phyloP scores from a whole-genome alignment of 257 asterid genomes.

The Eustoma russellianum region DNA sequence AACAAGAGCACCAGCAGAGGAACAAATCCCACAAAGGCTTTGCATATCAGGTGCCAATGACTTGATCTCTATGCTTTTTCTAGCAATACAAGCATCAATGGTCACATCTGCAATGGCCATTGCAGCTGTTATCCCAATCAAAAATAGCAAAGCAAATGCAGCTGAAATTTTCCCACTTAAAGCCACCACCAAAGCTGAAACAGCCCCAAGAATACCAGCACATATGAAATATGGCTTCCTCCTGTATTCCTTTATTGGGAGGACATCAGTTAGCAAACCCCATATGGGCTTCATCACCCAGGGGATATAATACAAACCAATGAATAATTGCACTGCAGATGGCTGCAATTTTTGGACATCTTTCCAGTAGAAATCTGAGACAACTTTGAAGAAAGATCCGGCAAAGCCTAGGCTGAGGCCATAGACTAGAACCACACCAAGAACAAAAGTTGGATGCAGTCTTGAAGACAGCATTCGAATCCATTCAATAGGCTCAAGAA shows the following conservation, averaged over 20 bases:
- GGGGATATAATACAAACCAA: constrained; percentile 48
- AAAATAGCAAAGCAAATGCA: constrained; percentile 26
- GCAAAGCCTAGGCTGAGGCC: constrained; percentile 59
- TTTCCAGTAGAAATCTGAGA: constrained; percentile 63
- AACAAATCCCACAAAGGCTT: constrained; percentile 47
- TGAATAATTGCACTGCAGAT: constrained; percentile 44
- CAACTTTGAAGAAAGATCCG: constrained; percentile 43
- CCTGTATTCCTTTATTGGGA: constrained; percentile 43
- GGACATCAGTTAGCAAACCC: constrained; percentile 53
- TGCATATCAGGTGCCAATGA: constrained; percentile 65
- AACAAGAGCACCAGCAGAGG: constrained; percentile 50
- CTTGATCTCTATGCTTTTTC: constrained; percentile 41
- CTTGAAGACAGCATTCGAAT: constrained; percentile 42
- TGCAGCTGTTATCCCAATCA: constrained; percentile 39
- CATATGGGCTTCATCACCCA: constrained; percentile 69
- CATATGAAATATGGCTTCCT: constrained; percentile 48
- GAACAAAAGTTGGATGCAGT: constrained; percentile 44
- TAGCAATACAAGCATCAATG: constrained; percentile 62
- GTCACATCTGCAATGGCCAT: constrained; percentile 64
- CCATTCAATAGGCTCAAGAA: constrained; percentile 45
- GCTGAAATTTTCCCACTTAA: constrained; percentile 21
- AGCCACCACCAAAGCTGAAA: constrained; percentile 12
- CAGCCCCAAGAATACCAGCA: constrained; percentile 26
- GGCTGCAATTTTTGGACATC: constrained; percentile 66
- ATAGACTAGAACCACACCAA: constrained; percentile 41